Percentiles rank a stretch among this genome's conserved stretches.
Evolutionary conservation across 2,329 filamentous ascomycete species (phyloP).

Genomic region (Venturia pyrina): DNA sequence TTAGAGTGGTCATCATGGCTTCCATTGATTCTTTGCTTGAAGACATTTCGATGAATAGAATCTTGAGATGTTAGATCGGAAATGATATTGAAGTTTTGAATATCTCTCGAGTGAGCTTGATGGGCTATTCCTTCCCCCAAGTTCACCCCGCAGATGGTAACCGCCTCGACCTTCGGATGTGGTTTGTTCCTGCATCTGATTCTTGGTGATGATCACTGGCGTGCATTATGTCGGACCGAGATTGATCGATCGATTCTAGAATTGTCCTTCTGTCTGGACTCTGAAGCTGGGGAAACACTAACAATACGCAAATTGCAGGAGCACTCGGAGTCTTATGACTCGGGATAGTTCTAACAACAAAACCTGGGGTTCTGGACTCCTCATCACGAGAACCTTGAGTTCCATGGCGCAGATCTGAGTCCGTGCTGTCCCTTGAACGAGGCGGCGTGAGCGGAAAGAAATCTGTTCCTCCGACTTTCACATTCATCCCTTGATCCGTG

Average conservation of each 20-base stretch:
- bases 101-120: not conserved
- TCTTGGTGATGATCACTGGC: not conserved
- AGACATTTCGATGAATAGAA: not conserved
- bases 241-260: not conserved
- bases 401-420: not conserved
- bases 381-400: not conserved
- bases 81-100: not conserved
- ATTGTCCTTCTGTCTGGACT: too few relatives aligned
- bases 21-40: not conserved
- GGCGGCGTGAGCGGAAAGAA: not conserved
- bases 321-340: not conserved
- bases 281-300: too few relatives aligned
- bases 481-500: too few relatives aligned
- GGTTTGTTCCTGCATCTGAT: not conserved
- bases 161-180: not conserved
- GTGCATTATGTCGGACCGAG: not conserved
- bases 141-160: not conserved
- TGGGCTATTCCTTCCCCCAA: not conserved
- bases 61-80: too few relatives aligned
- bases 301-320: too few relatives aligned
- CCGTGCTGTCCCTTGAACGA: not conserved
- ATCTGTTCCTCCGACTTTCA: not conserved
- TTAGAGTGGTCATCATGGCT: not conserved
- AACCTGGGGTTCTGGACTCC: too few relatives aligned
- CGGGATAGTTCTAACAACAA: too few relatives aligned